Evolutionary conservation across 495 filamentous ascomycete species (phyloP), one percentile per base, ranked within the genome.

Genomic region (Cetradonia linearis): DNA sequence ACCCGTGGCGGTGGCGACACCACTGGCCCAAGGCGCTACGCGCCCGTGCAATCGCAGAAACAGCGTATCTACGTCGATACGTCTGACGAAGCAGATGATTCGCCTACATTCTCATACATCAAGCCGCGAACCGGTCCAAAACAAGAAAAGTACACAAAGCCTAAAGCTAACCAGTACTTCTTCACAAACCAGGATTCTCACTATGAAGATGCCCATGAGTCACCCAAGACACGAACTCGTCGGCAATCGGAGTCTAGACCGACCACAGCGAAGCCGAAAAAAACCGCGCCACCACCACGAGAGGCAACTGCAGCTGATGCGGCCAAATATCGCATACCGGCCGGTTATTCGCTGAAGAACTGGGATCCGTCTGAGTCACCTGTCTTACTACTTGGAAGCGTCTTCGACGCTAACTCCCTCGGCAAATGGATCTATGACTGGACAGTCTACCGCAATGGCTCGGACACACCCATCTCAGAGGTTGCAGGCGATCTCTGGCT

Each of bases 361-460:
- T 99, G 93, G 93, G 94, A 97, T 70, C 92, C 91, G 1, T 84
- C 84, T 48, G 91, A 96, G 73, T 88, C 89, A 65, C 87, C 93
- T 36, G 95, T 98, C 71, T 84, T 95, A 70, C 81, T 98, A 7
- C 81, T 97, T 10, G 93, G 93, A 46, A 94, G 88, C 69, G 93
- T 97, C 49, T 98, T 97, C 69, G 94, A 97, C 68, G 88, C 93
- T 71, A 96, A 96, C 80, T 94, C 89, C 25, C 81, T 98, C 18
- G 93, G 93, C 68, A 95, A 96, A 73, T 98, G 93, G 93, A 92
- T 98, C 70, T 98, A 95, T 76, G 95, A 98, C 79, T 98, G 93
- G 93, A 96, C 93, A 34, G 89, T 96, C 61, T 96, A 89, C 76
- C 85, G 87, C 71, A 87, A 94, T 64, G 90, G 90, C 44, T 80